Evolutionary conservation across 495 filamentous ascomycete genomes (phyloP), one percentile per base, ranked within the genome.

Genomic region (Penicillium roqueforti): DNA sequence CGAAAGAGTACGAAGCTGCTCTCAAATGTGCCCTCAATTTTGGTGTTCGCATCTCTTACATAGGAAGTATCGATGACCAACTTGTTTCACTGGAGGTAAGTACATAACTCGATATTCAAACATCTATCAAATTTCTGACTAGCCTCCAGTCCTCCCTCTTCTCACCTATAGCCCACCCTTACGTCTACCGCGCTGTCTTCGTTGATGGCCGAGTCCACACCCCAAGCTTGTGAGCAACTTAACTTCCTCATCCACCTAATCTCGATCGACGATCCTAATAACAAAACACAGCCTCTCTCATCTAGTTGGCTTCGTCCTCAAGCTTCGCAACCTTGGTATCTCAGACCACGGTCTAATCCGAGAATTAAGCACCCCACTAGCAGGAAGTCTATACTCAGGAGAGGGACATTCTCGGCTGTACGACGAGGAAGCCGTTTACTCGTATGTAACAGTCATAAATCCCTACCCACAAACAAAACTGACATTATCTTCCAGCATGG

Each of bases 51-150:
- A 81, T 97, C 46, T 84, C 89, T 3, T 92, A 88, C 68, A 75
- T 93, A 57, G 92, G 92, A 31, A 95, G 91, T 65, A 93, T 97
- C 48, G 93, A 98, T 66, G 93, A 98, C 70, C 93, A 98, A 69
- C 76, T 98, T 11, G 92, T 98, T 26, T 92, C 91, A 13, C 68
- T 96, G 47, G 91, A 96, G 78, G 85, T 88, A 66, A 63, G 71
- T 62, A 51, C 8, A 40, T 31, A 9, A 18, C 4, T 20, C 14
- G 9, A 18, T 29, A 40, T 18, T 34, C 20, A 14, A 28, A 20
- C 3, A n/a, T 23, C 9, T 22, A 36, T 14, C 14, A 46, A 8
- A 34, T 53, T 0, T 34, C 64, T 69, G 53, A 72, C 22, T 28
- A 26, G 19, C 22, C n/a, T 23, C 31, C 50, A 91, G 83, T 96